Evolutionary conservation across 2,329 filamentous ascomycete genomes (phyloP).

Genomic region (Botrytis sinoallii): DNA sequence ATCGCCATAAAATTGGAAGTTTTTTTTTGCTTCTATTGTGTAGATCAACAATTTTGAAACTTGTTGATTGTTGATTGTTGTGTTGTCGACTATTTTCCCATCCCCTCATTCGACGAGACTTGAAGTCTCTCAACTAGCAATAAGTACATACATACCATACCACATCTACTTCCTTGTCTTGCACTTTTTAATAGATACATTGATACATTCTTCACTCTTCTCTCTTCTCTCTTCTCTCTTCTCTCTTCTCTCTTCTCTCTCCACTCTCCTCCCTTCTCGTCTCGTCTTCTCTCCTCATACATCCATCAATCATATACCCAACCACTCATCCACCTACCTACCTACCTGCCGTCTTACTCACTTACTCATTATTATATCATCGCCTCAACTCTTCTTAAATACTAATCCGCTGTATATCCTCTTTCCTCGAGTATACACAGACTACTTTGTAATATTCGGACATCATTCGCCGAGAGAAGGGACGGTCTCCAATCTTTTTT

Average conservation of each 20-base stretch:
- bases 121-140: neutral
- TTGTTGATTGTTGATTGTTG: neutral
- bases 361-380: neutral
- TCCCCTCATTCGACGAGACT: neutral
- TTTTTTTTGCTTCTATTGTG: neutral
- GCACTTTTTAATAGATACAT: neutral
- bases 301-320: neutral
- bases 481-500: neutral
- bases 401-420: neutral
- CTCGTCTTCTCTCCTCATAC: neutral
- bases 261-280: neutral
- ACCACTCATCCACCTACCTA: too few relatives aligned
- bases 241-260: neutral
- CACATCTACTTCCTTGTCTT: neutral
- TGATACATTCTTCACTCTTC: neutral
- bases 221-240: neutral
- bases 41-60: neutral
- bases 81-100: neutral
- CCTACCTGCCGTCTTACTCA: neutral
- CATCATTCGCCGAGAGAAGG: slow-evolving; percentile 1
- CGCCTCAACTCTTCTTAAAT: neutral
- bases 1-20: neutral
- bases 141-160: neutral
- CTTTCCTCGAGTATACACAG: neutral
- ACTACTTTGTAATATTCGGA: neutral